Percentiles rank a stretch among this genome's conserved stretches.
Conservation (phyloP, 2,329 filamentous ascomycete species). For the Remersonia thermophila region DNA sequence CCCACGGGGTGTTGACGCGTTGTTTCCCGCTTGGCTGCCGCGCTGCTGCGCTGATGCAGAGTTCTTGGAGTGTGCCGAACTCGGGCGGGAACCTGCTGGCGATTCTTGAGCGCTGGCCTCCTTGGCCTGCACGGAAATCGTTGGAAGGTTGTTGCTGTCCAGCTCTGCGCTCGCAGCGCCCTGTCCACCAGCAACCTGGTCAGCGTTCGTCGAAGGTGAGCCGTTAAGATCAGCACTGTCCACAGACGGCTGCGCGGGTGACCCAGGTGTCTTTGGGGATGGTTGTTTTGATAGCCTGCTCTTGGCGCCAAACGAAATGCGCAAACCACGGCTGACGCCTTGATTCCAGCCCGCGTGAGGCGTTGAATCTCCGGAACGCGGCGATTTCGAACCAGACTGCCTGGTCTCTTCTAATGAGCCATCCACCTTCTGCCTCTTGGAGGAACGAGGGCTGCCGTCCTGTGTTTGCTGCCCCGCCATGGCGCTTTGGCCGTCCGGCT, state of each 20-base stretch:
- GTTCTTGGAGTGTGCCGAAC: background rate
- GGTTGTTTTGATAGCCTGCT: slow-evolving; percentile 2
- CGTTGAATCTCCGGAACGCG: background rate
- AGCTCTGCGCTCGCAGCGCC: slow-evolving; percentile 4
- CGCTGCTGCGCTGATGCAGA: background rate
- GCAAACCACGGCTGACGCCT: slow-evolving; percentile 17
- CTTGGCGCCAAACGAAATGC: slow-evolving; percentile 17
- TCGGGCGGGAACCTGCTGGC: too few species aligned
- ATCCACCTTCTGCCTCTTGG: slow-evolving; percentile 3
- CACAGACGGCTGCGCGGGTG: background rate
- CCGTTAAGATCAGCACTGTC: background rate
- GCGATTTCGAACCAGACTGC: background rate
- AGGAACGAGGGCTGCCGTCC: background rate
- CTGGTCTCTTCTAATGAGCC: too few species aligned
- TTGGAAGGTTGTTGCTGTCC: slow-evolving; percentile 2
- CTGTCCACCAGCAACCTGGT: too few species aligned
- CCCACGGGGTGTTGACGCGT: background rate
- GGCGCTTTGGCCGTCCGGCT: background rate
- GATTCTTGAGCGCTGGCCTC: background rate
- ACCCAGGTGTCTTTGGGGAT: background rate
- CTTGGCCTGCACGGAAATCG: slow-evolving; percentile 1
- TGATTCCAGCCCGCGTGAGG: slow-evolving; percentile 18
- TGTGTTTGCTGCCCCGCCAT: background rate
- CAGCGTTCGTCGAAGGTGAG: background rate
- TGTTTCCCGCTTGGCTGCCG: background rate